Evolutionary conservation across 768 basidiomycete genomes (phyloP), one percentile per base, ranked within the genome.

Genomic region (Macrocybe gigantea): DNA sequence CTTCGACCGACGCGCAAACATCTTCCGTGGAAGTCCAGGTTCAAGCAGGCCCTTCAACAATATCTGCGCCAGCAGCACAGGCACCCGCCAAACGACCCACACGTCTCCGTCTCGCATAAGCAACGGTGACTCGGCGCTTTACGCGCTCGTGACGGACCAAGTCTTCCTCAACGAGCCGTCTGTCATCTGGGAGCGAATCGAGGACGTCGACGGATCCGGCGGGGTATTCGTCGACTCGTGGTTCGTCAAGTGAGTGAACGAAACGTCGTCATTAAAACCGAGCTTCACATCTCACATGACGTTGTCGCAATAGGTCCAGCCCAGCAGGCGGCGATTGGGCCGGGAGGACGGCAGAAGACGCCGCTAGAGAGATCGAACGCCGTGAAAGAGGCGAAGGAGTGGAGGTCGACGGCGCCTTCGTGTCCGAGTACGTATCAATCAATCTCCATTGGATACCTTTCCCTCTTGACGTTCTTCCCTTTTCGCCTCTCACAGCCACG

Each of bases 161-260:
- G 79, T 83, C 12, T 93, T 96, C 62, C 66, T 83, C 2, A 63
- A 79, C 48, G 93, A 95, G 60, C 71, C 82, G 0, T 80, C 80
- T 12, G 79, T 95, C 22, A 85, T 93, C 3, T 96, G 93, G 93
- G 93, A 96, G 65, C 80, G 85, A 13, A 67, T 96, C 30, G 89
- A 88, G 56, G 93, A 95, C 57, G 76, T 93, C 31, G 92, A 95
- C 50, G 90, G 90, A 1, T 75, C 79, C 2, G 82, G 73, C 53
- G 80, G 86, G 31, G 77, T 78, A 5, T 95, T 93, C 57, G 87
- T 87, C 14, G 91, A 93, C 60, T 77, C 80, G 0, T 67, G 80
- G 40, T 86, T 95, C 49, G 62, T 74, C 33, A 52, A 30, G 47
- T 48, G 7, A 13, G 47, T 48, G 14, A 31, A 13, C 14, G 9